Evolutionary conservation across 1,139 yeast genomes (phyloP), one percentile per base, ranked within the genome.

Genomic region (Cylindricascospora bacillispora): DNA sequence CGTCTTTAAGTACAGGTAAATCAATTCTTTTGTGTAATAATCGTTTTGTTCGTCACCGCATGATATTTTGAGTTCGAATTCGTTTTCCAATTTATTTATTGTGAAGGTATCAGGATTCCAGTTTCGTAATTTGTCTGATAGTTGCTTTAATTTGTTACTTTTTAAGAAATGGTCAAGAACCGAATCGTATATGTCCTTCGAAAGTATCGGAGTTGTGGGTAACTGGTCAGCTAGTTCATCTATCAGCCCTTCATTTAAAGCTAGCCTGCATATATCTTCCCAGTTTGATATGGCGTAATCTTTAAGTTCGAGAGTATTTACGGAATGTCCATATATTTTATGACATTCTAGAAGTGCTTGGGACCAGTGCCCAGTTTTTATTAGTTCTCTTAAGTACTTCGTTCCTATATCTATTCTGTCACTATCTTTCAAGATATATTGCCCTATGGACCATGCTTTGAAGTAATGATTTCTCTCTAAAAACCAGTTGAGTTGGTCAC

Each of bases 371-470:
- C 64, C 64, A 1, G 54, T 47, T 11, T 63, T 57, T 1, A 78
- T 49, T 26, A 75, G 63, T n/a, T 55, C 45, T 29, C 77, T 73
- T 10, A 79, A 68, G 52, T 81, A 74, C 29, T 63, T 62, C 3
- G 73, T 49, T 1, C 94, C 97, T 29, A 72, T 62, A 22, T 64
- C 60, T 18, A 78, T 54, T 28, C 89, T 56, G 35, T 70, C 69
- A 3, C 52, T 43, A 4, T 67, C 63, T 10, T 62, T 53, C 1
- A 76, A 57, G 35, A 81, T 58, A 43, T 65, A 70, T 27, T 63
- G 68, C 34, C 92, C 68, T 40, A 82, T 71, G 27, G 65, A 67
- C 93, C 94, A 85, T 0, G 95, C 95, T 27, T 74, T 74, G 16
- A 62, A 57, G 41, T 57, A 80, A 34, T 60, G 52, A 3, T 65